Evolutionary conservation across 371 early-diverging fungal species (phyloP).

Genomic region (Mortierella sp.): DNA sequence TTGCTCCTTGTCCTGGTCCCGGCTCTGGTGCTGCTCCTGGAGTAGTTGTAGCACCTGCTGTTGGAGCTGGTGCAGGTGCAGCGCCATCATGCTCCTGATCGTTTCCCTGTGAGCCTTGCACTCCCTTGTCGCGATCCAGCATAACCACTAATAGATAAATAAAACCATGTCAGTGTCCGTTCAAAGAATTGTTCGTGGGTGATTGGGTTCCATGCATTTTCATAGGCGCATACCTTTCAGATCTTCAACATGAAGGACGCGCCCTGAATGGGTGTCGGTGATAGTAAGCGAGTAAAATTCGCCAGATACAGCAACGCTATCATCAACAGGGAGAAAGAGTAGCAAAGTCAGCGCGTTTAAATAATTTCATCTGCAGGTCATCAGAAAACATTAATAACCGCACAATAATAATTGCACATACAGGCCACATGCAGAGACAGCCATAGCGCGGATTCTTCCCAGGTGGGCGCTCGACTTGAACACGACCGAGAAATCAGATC

Average conservation of each 20-base stretch:
- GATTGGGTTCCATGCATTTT: background rate
- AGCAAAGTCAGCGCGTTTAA: background rate
- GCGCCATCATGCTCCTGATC: background rate
- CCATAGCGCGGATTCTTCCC: constrained; percentile 37
- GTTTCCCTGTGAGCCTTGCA: background rate
- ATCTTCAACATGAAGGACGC: constrained; percentile 42
- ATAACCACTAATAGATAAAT: constrained; percentile 25
- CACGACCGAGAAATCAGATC: constrained; percentile 28
- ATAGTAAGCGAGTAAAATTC: constrained; percentile 50
- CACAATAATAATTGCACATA: constrained; percentile 15
- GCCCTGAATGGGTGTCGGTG: constrained; percentile 35
- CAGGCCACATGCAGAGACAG: constrained; percentile 47
- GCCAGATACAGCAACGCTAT: constrained; percentile 46
- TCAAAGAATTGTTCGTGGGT: background rate
- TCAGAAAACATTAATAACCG: background rate
- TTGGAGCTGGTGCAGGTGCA: background rate
- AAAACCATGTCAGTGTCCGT: background rate
- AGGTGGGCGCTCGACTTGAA: constrained; percentile 34
- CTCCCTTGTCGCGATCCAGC: constrained; percentile 29
- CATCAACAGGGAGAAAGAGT: background rate
- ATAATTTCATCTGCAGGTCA: too few relatives aligned
- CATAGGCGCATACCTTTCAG: constrained; percentile 27
- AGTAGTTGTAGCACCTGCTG: background rate
- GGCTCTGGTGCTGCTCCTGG: background rate
- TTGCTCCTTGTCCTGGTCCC: background rate